Evolutionary conservation across 164 flowering plant genomes (phyloP), one percentile per base, ranked within the genome.

Genomic region (Tetrastigma voinierianum): DNA sequence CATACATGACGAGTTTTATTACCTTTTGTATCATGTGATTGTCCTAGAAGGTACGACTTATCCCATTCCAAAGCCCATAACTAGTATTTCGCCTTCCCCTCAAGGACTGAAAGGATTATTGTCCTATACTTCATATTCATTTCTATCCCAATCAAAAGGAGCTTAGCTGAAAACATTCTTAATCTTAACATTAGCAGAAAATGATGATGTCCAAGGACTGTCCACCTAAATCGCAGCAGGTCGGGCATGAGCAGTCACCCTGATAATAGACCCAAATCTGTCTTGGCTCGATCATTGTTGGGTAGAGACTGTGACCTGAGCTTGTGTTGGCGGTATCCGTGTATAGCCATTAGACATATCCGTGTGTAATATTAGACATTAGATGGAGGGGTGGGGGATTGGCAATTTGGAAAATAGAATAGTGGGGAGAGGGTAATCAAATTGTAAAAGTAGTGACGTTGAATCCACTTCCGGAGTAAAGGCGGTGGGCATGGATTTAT

Each of bases 291-390:
- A 76, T 76, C 86, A 44, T 15, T 82, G 82, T 74, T 73, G 16
- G 20, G 68, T 0, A 16, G 16, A 18, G 75, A 64, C 18, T 47
- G 47, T n/a, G 67, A 75, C 70, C 67, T 1, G 6, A 61, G 16
- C 64, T n/a, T 69, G 84, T 53, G 47, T 61, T 74, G 78, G 82
- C 70, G 73, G 73, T 61, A 78, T 78, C 86, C 46, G 24, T 59
- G 72, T 44, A 62, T n/a, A n/a, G 51, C 23, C 52, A 47, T 18
- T 13, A 11, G 14, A 57, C 49, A n/a, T n/a, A n/a, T n/a, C n/a
- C n/a, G n/a, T n/a, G n/a, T n/a, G n/a, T n/a, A n/a, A n/a, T n/a
- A n/a, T n/a, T n/a, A n/a, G n/a, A n/a, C n/a, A n/a, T n/a, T n/a
- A n/a, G n/a, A n/a, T n/a, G n/a, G n/a, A n/a, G n/a, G n/a, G n/a